phyloP scores from a whole-genome alignment of 176 grass and related monocot genomes.

The Triticum turgidum region DNA sequence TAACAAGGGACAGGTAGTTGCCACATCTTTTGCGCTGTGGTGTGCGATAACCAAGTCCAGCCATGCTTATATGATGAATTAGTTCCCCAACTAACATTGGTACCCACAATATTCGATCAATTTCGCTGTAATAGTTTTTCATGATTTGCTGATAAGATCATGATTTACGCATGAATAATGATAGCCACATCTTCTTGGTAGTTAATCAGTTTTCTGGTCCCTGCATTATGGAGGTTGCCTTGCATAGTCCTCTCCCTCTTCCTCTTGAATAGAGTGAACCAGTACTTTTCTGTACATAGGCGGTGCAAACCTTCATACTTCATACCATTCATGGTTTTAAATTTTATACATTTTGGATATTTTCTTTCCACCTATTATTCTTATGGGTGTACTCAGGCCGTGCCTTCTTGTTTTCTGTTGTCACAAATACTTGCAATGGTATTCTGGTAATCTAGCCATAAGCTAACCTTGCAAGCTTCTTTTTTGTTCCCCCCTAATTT shows the following conservation, averaged over 20 bases:
- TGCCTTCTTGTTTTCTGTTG: constrained; percentile 8
- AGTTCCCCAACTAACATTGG: constrained; percentile 20
- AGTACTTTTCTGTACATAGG: constrained; percentile 13
- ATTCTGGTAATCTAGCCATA: neutral
- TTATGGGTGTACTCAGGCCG: neutral
- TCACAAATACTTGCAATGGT: neutral
- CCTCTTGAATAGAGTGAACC: constrained; percentile 21
- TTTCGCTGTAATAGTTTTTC: neutral
- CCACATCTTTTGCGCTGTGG: neutral
- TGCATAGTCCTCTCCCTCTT: constrained; percentile 11
- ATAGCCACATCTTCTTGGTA: constrained; percentile 21
- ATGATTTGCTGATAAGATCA: constrained; percentile 16
- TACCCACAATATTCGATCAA: neutral
- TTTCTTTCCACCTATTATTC: neutral
- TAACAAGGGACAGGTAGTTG: constrained; percentile 25
- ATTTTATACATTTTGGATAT: constrained; percentile 22
- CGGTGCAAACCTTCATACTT: neutral
- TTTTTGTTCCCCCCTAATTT: neutral
- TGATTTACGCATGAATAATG: constrained; percentile 17
- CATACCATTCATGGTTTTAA: neutral
- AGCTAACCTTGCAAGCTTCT: neutral
- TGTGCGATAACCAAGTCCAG: constrained; percentile 13
- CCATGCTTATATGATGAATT: constrained; percentile 8
- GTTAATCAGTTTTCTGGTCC: constrained; percentile 31
- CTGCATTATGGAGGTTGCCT: constrained; percentile 8